Evolutionary conservation across 2,329 filamentous ascomycete genomes (phyloP).

Genomic region (Metarhizium guizhouense): DNA sequence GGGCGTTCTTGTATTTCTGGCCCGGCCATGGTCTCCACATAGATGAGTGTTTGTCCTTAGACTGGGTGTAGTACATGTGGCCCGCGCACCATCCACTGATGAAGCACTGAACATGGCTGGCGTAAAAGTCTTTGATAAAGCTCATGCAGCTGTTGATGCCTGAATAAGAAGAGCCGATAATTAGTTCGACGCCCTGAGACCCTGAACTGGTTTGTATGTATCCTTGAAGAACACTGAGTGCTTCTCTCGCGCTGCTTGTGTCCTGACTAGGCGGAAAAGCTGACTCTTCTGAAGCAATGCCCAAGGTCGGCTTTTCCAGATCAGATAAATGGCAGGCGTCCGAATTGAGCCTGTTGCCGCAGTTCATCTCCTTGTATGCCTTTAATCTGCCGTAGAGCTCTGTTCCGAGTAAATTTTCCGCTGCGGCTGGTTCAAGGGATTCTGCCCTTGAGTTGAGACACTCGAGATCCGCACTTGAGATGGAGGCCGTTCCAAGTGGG

Average conservation of each 20-base stretch:
- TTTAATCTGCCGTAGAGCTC: too few relatives aligned
- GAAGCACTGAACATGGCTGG: conserved; percentile 8
- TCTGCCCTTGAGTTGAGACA: not conserved
- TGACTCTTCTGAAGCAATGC: too few relatives aligned
- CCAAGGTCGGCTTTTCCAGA: too few relatives aligned
- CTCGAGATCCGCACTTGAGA: not conserved
- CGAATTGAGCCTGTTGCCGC: too few relatives aligned
- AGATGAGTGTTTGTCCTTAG: conserved; percentile 1
- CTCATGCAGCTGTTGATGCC: conserved; percentile 5
- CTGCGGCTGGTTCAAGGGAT: not conserved
- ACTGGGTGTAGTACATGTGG: conserved; percentile 6
- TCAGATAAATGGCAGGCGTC: too few relatives aligned
- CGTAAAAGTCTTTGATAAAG: conserved; percentile 7
- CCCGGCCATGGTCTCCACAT: conserved; percentile 3
- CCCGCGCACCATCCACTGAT: conserved; percentile 7
- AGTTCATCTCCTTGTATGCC: too few relatives aligned
- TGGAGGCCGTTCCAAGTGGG: not conserved
- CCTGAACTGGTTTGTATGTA: not conserved
- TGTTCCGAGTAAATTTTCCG: too few relatives aligned
- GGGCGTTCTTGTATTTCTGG: not conserved
- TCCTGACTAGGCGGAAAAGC: not conserved
- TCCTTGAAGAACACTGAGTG: conserved; percentile 4
- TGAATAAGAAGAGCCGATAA: conserved; percentile 1
- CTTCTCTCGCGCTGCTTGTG: not conserved
- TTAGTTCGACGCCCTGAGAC: conserved; percentile 4